Evolutionary conservation across 1,139 yeast genomes (phyloP), one percentile per base, ranked within the genome.

Genomic region (Hyphopichia fennica): DNA sequence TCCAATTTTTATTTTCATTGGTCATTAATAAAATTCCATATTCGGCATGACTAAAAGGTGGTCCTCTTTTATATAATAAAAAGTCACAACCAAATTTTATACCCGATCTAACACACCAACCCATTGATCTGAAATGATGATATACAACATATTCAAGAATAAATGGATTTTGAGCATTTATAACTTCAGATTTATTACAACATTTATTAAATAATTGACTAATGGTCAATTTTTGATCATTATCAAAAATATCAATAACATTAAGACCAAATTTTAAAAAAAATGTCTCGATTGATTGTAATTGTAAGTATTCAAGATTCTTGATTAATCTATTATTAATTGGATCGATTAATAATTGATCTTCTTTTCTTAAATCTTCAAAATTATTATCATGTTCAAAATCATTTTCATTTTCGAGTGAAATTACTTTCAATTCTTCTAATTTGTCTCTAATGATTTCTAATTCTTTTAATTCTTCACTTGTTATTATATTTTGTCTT

Each of bases 61-160:
- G 99, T 0, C 99, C 99, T 44, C 93, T 73, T 43, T 84, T 81
- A 60, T 93, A 93, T 7, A 93, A 68, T 16, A 93, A 67, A 62
- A 72, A 84, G 52, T 91, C 96, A 18, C 88, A 79, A 1, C 97
- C 96, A 63, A 93, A 93, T 59, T 93, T 93, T 44, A 91, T 79
- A 0, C 98, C 99, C 1, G 91, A 80, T 45, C 96, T 74, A 2
- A 84, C 95, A 69, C 98, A 91, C 98, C 98, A 93, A 0, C 98
- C 98, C 28, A 82, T 74, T 0, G 96, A 82, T 41, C 96, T 74
- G 62, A 82, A 91, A 58, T 90, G 91, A 57, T 90, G 96, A 56
- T 91, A 93, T 0, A 79, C 93, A 5, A 81, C 82, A 56, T 87
- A 93, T 36, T 78, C 73, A 2, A 76, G 43, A 3, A 82, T 58